These are phyloP conservation scores for Salix suchowensis DNA, from an alignment of 345 rosid genomes.

Conservation along the genomic window DNA sequence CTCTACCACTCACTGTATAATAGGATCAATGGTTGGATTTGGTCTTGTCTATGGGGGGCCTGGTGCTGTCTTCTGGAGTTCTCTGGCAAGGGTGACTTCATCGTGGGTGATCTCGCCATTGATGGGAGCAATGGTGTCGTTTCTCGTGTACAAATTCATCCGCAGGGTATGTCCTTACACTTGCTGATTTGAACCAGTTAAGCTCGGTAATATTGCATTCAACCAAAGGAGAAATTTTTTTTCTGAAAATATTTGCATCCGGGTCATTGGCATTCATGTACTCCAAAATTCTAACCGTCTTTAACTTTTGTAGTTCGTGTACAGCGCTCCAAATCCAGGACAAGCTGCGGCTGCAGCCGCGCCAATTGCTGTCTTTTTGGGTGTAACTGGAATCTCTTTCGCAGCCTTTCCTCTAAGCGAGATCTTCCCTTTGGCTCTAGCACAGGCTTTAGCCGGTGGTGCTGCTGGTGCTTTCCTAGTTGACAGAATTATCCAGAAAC, in stretches of 20 bases:
- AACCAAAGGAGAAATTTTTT: background rate
- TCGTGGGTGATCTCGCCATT: slow-evolving; percentile 96
- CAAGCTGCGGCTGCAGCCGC: slow-evolving; percentile 89
- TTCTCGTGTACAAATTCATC: slow-evolving; percentile 91
- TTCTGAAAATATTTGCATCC: background rate
- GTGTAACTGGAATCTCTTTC: slow-evolving; percentile 79
- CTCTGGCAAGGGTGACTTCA: slow-evolving; percentile 78
- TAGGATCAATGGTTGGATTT: slow-evolving; percentile 98
- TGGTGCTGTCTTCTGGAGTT: slow-evolving; percentile 95
- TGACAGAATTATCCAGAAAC: slow-evolving; percentile 52
- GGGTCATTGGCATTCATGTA: background rate
- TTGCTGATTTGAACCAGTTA: background rate
- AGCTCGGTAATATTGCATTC: background rate
- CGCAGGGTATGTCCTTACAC: slow-evolving; percentile 63
- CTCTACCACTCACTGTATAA: slow-evolving; percentile 93
- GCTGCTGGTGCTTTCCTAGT: slow-evolving; percentile 75
- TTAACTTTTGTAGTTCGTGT: slow-evolving; percentile 61
- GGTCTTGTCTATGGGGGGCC: slow-evolving; percentile 90
- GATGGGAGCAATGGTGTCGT: slow-evolving; percentile 78
- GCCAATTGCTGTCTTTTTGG: slow-evolving; percentile 68
- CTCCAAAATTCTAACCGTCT: slow-evolving; percentile 3
- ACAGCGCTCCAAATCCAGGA: slow-evolving; percentile 95
- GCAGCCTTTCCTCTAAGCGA: slow-evolving; percentile 85
- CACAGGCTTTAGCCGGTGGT: slow-evolving; percentile 78
- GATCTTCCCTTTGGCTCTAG: slow-evolving; percentile 46